Conservation (phyloP, 768 basidiomycete species). For the Tylopilus felleus region DNA sequence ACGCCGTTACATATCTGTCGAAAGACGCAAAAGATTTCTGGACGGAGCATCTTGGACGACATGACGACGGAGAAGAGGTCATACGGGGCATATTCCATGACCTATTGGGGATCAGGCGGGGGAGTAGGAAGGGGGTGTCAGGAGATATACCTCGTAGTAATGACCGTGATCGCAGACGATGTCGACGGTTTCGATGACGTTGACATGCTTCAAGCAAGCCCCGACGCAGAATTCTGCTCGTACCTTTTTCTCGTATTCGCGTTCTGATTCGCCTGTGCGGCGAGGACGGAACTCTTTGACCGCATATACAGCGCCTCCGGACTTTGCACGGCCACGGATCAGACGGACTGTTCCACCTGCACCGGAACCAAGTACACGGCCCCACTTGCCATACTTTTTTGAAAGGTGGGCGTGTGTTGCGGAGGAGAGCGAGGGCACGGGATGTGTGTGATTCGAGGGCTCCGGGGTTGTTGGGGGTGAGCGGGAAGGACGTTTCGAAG, state of each 20-base stretch:
- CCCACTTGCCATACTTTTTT: slow-evolving; percentile 99
- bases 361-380: slow-evolving; percentile 88
- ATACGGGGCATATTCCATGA: slow-evolving; percentile 99
- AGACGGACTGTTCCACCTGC: slow-evolving; percentile 98
- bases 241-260: slow-evolving; percentile 99
- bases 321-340: slow-evolving; percentile 82
- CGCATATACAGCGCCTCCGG: slow-evolving; percentile 82
- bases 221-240: slow-evolving; percentile 99
- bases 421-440: slow-evolving; percentile 64
- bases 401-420: slow-evolving; percentile 87
- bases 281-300: slow-evolving; percentile 97
- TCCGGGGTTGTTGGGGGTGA: slow-evolving; percentile 26
- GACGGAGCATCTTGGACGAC: slow-evolving; percentile 97
- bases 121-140: neutral
- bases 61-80: slow-evolving; percentile 99
- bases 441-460: slow-evolving; percentile 26
- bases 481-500: slow-evolving; percentile 29
- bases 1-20: slow-evolving; percentile 98
- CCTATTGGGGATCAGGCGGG: slow-evolving; percentile 43
- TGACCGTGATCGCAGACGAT: slow-evolving; percentile 98
- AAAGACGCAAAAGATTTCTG: slow-evolving; percentile 98
- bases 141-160: slow-evolving; percentile 82
- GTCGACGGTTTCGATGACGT: slow-evolving; percentile 97
- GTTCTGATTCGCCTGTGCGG: slow-evolving; percentile 82
- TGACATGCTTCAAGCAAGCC: slow-evolving; percentile 87